phyloP scores from a whole-genome alignment of 1,284 basidiomycete genomes.

The Abortiporus biennis region DNA sequence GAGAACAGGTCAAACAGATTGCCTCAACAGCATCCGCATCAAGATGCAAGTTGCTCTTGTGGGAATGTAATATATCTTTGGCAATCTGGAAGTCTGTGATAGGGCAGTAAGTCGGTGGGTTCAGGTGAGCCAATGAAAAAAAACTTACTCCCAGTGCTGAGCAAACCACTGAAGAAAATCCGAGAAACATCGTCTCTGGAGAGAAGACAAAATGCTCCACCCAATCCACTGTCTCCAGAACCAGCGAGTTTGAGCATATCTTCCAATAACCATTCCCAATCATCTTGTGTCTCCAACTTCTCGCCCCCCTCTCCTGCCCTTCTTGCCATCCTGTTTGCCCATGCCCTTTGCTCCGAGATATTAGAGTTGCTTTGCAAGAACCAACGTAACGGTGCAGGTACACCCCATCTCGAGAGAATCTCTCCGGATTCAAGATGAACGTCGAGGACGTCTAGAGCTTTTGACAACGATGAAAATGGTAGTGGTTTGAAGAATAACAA shows the following conservation, averaged over 20 bases:
- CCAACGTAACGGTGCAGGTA: constrained; percentile 76
- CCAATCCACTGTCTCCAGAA: constrained; percentile 51
- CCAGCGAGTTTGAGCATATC: constrained; percentile 84
- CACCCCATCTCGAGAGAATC: constrained; percentile 82
- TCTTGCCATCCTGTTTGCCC: constrained; percentile 84
- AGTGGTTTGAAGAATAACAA: constrained; percentile 80
- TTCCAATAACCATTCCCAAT: constrained; percentile 82
- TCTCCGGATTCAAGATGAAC: constrained; percentile 92
- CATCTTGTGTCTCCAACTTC: constrained; percentile 55
- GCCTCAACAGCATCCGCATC: constrained; percentile 56
- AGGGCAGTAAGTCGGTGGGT: constrained; percentile 3
- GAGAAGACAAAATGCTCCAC: constrained; percentile 78
- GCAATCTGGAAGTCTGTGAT: constrained; percentile 75
- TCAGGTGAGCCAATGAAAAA: constrained; percentile 2
- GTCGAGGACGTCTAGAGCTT: constrained; percentile 84
- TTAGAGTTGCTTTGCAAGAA: constrained; percentile 75
- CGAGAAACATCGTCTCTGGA: constrained; percentile 63
- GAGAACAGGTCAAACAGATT: constrained; percentile 73
- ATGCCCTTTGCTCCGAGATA: constrained; percentile 66
- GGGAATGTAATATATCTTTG: constrained; percentile 53
- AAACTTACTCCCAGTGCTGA: constrained; percentile 81
- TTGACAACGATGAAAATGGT: constrained; percentile 66
- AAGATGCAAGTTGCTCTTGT: constrained; percentile 46
- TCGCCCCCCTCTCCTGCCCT: constrained; percentile 54
- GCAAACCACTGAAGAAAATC: constrained; percentile 79